Evolutionary conservation across 2,329 filamentous ascomycete species (phyloP), one percentile per base, ranked within the genome.

Genomic region (Trichophyton simii): DNA sequence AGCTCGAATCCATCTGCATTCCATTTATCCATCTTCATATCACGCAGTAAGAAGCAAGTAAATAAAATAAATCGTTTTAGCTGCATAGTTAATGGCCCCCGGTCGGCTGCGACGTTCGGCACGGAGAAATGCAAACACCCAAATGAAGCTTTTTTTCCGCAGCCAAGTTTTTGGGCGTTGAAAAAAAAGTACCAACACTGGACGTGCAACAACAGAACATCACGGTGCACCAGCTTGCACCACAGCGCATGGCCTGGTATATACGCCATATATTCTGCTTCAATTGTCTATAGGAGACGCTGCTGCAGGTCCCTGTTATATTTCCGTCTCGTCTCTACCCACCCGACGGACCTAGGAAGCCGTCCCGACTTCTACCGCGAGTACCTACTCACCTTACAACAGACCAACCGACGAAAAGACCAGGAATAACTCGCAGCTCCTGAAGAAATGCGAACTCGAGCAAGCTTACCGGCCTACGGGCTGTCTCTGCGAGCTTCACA

Each of bases 401-500:
- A 20, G 18, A 38, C 3, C 6, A 48, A 4, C 46, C 11, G 9
- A 9, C 11, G 11, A 9, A 52, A 25, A 28, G 22, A 52, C 46
- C 13, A 52, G 46, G 46, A 22, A 52, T 15, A 52, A 38, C 34
- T 38, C 34, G 1, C 34, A 7, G 31, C 5, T 9, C 8, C 11
- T 11, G 9, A 28, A 52, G 59, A 28, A 54, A 64, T 64, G 63
- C 61, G 52, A 64, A 61, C 63, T 60, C 63, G 59, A 63, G 38
- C 63, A 60, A 61, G 63, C 63, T 57, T 64, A 25, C 57, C 59
- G 60, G 63, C 63, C 59, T 63, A 57, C 55, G 61, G 63, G 58
- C 61, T 64, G 31, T 31, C 70, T 50, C 66, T 71, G 22, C 68
- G 70, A 65, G 72, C 72, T 66, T 70, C 71, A 63, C 70, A 71